These are phyloP conservation scores for Scleroderma citrinum DNA, from an alignment of 768 basidiomycete genomes.

Conservation along the genomic window DNA sequence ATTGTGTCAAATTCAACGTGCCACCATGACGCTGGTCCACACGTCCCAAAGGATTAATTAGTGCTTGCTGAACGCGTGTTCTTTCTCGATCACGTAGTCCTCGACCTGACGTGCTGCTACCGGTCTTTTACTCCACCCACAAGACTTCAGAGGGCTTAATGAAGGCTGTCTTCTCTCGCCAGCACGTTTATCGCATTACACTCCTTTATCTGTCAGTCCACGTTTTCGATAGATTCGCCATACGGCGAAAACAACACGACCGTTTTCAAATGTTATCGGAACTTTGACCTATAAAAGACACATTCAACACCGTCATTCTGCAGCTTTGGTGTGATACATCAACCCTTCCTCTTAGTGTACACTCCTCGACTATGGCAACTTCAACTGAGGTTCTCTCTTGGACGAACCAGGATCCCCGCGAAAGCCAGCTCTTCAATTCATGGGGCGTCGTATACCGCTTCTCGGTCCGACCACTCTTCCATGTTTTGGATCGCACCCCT, in stretches of 20 bases:
- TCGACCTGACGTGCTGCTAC: slow-evolving; percentile 45
- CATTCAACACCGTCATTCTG: slow-evolving; percentile 9
- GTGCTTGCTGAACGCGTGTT: slow-evolving; percentile 57
- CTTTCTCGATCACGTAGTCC: slow-evolving; percentile 61
- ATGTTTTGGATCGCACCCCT: slow-evolving; percentile 18
- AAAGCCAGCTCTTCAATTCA: slow-evolving; percentile 76
- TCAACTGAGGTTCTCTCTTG: slow-evolving; percentile 71
- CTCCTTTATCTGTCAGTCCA: slow-evolving; percentile 72
- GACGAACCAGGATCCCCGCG: slow-evolving; percentile 82
- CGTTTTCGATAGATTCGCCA: slow-evolving; percentile 68
- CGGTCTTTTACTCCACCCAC: slow-evolving; percentile 70
- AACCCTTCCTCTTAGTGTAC: slow-evolving; percentile 29
- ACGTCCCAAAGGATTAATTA: slow-evolving; percentile 36
- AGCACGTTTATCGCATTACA: slow-evolving; percentile 67
- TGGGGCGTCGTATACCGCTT: slow-evolving; percentile 81
- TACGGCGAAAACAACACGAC: slow-evolving; percentile 42
- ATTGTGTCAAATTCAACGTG: slow-evolving; percentile 26
- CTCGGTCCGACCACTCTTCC: slow-evolving; percentile 42
- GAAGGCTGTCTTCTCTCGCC: slow-evolving; percentile 56
- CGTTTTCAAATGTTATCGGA: slow-evolving; percentile 41
- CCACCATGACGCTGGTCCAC: slow-evolving; percentile 27
- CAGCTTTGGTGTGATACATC: slow-evolving; percentile 23
- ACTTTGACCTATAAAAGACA: slow-evolving; percentile 52
- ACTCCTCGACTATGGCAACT: slow-evolving; percentile 38
- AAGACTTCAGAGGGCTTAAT: slow-evolving; percentile 49